These are phyloP conservation scores for Picea engelmannii DNA, from an alignment of 83 land plant genomes.

Conservation along the genomic window DNA sequence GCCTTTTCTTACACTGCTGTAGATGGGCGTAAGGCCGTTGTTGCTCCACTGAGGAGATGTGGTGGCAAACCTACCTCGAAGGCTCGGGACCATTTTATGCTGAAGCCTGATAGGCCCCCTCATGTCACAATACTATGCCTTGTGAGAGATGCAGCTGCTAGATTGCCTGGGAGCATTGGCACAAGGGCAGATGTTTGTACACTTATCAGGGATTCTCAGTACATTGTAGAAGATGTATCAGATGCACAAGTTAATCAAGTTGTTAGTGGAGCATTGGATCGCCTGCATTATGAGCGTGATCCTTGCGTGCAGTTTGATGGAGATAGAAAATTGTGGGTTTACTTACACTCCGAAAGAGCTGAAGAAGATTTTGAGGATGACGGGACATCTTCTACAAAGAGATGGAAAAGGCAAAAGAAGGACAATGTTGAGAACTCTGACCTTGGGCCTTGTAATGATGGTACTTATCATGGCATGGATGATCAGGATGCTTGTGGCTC, in stretches of 20 bases:
- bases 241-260: slow-evolving; percentile 96
- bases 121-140: slow-evolving; percentile 98
- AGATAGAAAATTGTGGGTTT: slow-evolving; percentile 96
- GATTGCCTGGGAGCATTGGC: slow-evolving; percentile 96
- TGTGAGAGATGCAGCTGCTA: slow-evolving; percentile 97
- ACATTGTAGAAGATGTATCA: slow-evolving; percentile 90
- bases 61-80: slow-evolving; percentile 99
- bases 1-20: slow-evolving; percentile 91
- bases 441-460: slow-evolving; percentile 35
- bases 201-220: slow-evolving; percentile 94
- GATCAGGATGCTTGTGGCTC: slow-evolving; percentile 32
- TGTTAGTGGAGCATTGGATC: slow-evolving; percentile 97
- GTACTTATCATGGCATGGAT: slow-evolving; percentile 29
- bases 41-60: slow-evolving; percentile 94
- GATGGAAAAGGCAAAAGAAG: slow-evolving; percentile 94
- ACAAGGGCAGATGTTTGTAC: slow-evolving; percentile 99
- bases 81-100: slow-evolving; percentile 97
- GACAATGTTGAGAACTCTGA: slow-evolving; percentile 60
- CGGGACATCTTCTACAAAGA: slow-evolving; percentile 98
- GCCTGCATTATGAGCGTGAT: slow-evolving; percentile 96
- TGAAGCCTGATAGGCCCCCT: slow-evolving; percentile 94
- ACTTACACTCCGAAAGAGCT: slow-evolving; percentile 89
- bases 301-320: slow-evolving; percentile 96
- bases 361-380: slow-evolving; percentile 99
- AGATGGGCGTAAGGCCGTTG: slow-evolving; percentile 94